Percentiles rank a stretch among this genome's conserved stretches.
These are phyloP conservation scores for Phytophthora fragariaefolia DNA, from an alignment of 352 stramenopile genomes.

Conservation along the genomic window DNA sequence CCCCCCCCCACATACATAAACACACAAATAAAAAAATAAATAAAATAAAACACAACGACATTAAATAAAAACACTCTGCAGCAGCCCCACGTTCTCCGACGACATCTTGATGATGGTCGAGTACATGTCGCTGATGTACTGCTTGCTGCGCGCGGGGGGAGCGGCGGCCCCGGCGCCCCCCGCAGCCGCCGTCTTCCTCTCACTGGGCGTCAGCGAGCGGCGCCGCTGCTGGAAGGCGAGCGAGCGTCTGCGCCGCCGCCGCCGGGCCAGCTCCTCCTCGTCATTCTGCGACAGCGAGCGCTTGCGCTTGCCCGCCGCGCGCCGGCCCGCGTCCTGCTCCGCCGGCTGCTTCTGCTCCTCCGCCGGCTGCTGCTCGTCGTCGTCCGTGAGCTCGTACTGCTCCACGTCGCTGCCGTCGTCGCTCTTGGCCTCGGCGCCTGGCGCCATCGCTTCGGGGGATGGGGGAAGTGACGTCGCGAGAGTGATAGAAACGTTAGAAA, in stretches of 20 bases:
- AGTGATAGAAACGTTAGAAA: not conserved
- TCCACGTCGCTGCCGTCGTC: constrained; percentile 37
- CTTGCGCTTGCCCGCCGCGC: constrained; percentile 65
- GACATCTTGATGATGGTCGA: constrained; percentile 93
- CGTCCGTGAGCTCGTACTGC: constrained; percentile 39
- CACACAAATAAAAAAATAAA: constrained; percentile 7
- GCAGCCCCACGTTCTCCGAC: constrained; percentile 81
- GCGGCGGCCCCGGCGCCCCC: constrained; percentile 5
- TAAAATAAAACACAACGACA: too few relatives aligned
- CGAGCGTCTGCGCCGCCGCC: constrained; percentile 65
- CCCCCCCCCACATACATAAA: too few relatives aligned
- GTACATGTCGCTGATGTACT: constrained; percentile 94
- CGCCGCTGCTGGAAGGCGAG: constrained; percentile 77
- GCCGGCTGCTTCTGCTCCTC: constrained; percentile 17
- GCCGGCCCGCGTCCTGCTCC: constrained; percentile 15
- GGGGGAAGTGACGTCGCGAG: too few relatives aligned
- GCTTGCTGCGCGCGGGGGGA: constrained; percentile 47
- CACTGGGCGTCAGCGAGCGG: constrained; percentile 68
- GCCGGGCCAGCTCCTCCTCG: constrained; percentile 70
- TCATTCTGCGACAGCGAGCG: constrained; percentile 56
- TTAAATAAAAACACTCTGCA: too few relatives aligned
- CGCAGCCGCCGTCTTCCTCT: constrained; percentile 18
- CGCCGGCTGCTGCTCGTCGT: constrained; percentile 30
- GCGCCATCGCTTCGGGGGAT: constrained; percentile 4
- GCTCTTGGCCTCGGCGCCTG: constrained; percentile 38